Base-by-base conservation (phyloP, 371 early-diverging fungal species). In the Paraphysoderma sedebokerense region DNA sequence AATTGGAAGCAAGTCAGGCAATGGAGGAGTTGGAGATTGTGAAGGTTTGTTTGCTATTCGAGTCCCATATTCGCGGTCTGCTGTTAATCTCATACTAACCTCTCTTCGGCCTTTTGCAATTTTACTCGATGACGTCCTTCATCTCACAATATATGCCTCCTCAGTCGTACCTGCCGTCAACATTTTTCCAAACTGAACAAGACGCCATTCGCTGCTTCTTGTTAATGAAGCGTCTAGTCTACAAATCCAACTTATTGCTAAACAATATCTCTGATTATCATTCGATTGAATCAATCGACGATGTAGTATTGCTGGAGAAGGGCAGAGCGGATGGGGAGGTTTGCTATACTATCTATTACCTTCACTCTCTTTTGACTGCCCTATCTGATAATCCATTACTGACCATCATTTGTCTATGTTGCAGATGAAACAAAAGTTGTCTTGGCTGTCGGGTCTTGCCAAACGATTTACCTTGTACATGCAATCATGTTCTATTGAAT, bases 81-180 rank as follows among this genome's bases (percentile, higher is more conserved):
- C 12, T 22, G 28, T 50, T 5, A 17, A 22, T 50, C 5, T n/a
- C 44, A 17, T 52, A 35, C 29, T 27, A 24, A 15, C 15, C 31
- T 28, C 24, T 20, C 32, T 31, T 55, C 11, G n/a, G 22, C n/a
- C 50, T 62, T 45, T 47, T 65, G 9, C n/a, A n/a, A n/a, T n/a
- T n/a, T n/a, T n/a, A n/a, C n/a, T n/a, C n/a, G n/a, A n/a, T n/a
- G n/a, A n/a, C n/a, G n/a, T n/a, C n/a, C n/a, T n/a, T n/a, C n/a
- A n/a, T n/a, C n/a, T n/a, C n/a, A n/a, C n/a, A n/a, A n/a, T n/a
- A n/a, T n/a, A n/a, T n/a, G n/a, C n/a, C n/a, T n/a, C n/a, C n/a
- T n/a, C 66, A 84, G 68, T 76, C 80, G 1, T 92, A 84, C 53
- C 59, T 91, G 24, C 92, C 93, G 0, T 83, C 84, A 15, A 64